Evolutionary conservation across 768 basidiomycete genomes (phyloP).

Genomic region (Rhizopogon rudus): DNA sequence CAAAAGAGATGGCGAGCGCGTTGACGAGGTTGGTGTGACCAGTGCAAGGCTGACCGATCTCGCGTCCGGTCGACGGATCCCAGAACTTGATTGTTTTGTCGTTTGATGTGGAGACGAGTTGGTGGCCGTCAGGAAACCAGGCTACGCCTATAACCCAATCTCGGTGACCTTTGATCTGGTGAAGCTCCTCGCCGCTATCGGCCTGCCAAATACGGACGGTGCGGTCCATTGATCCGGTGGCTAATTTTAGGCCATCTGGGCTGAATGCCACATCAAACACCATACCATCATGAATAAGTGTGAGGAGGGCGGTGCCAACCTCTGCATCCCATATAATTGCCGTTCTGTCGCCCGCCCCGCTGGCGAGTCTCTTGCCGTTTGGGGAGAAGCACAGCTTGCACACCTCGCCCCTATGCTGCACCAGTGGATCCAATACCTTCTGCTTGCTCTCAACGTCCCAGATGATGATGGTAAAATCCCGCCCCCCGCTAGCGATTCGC

Average conservation of each 20-base stretch:
- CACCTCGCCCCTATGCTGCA: not conserved
- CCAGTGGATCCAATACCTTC: not conserved
- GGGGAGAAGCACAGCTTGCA: not conserved
- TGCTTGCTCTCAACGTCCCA: not conserved
- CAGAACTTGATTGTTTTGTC: too few species aligned
- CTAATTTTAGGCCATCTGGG: conserved; percentile 65
- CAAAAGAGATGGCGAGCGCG: too few species aligned
- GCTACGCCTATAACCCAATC: too few species aligned
- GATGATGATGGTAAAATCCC: too few species aligned
- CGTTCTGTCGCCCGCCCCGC: not conserved
- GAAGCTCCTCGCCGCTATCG: too few species aligned
- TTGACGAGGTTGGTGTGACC: too few species aligned
- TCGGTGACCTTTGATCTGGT: too few species aligned
- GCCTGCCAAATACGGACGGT: conserved; percentile 67
- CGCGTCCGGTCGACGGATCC: too few species aligned
- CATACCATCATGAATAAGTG: not conserved
- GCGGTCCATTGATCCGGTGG: conserved; percentile 86
- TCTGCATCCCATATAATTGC: not conserved
- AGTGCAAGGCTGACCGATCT: too few species aligned
- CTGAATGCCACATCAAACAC: conserved; percentile 67
- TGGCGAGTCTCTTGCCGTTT: not conserved
- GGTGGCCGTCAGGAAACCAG: too few species aligned
- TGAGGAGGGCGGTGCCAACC: not conserved
- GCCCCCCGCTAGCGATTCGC: too few species aligned
- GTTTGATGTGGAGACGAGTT: too few species aligned